Conservation (phyloP, 306 rosid genomes). For the Trichosanthes cucumerina region DNA sequence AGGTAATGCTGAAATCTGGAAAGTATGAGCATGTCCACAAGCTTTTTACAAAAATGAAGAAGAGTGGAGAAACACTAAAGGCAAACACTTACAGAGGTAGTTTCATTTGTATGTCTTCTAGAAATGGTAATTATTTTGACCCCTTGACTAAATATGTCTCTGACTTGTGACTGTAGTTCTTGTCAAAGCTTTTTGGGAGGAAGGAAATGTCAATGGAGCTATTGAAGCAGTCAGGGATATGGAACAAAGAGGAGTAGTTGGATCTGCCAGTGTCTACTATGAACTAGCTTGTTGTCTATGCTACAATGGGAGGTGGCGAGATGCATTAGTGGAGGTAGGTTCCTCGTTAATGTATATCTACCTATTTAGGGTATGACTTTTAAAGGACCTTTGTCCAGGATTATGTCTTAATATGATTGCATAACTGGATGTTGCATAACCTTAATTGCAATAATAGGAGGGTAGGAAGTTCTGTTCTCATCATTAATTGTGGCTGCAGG, state of each 20-base stretch:
- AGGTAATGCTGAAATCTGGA: constrained; percentile 84
- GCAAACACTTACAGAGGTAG: constrained; percentile 80
- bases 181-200: constrained; percentile 72
- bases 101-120: constrained; percentile 16
- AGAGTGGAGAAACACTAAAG: constrained; percentile 56
- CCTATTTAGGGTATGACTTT: neutral
- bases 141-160: constrained; percentile 15
- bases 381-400: neutral
- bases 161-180: constrained; percentile 32
- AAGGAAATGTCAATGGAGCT: constrained; percentile 73
- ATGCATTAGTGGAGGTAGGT: constrained; percentile 67
- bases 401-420: neutral
- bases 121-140: constrained; percentile 16
- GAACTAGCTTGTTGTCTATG: constrained; percentile 91
- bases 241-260: constrained; percentile 79
- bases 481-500: constrained; percentile 37
- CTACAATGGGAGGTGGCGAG: constrained; percentile 76
- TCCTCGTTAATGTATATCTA: neutral
- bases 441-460: neutral
- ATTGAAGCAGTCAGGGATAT: constrained; percentile 66
- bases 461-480: neutral
- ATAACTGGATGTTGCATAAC: neutral
- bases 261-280: constrained; percentile 63
- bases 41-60: constrained; percentile 61
- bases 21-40: constrained; percentile 72